These are phyloP conservation scores for Metschnikowia anglica DNA, from an alignment of 805 yeast genomes.

Conservation along the genomic window DNA sequence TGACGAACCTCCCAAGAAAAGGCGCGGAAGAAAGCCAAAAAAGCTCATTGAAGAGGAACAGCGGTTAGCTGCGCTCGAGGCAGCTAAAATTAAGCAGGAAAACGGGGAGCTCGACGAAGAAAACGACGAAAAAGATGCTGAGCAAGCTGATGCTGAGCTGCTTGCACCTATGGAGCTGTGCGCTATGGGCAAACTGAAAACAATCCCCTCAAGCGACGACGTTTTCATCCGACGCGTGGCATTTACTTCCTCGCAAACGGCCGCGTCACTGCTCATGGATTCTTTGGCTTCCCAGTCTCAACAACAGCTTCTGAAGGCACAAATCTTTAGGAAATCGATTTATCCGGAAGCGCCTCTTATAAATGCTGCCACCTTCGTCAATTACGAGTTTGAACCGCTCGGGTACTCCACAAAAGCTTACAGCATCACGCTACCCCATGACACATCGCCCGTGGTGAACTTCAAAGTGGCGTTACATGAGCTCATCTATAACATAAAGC, in stretches of 20 bases:
- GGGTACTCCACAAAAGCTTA: slow-evolving; percentile 37
- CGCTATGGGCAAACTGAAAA: slow-evolving; percentile 19
- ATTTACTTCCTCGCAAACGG: slow-evolving; percentile 15
- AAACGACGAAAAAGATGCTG: slow-evolving; percentile 7
- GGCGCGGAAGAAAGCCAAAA: slow-evolving; percentile 26
- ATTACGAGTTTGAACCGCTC: slow-evolving; percentile 39
- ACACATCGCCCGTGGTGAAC: slow-evolving; percentile 43
- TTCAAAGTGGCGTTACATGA: slow-evolving; percentile 44
- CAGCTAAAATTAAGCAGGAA: slow-evolving; percentile 13
- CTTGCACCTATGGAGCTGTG: slow-evolving; percentile 14
- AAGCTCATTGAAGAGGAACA: slow-evolving; percentile 24
- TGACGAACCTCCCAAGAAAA: slow-evolving; percentile 22
- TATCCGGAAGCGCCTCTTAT: slow-evolving; percentile 35
- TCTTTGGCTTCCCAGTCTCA: slow-evolving; percentile 13
- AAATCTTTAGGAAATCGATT: slow-evolving; percentile 23
- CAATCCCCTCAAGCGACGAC: slow-evolving; percentile 17
- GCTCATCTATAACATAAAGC: slow-evolving; percentile 31
- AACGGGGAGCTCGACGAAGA: slow-evolving; percentile 13
- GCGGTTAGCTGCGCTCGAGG: slow-evolving; percentile 17
- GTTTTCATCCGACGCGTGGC: slow-evolving; percentile 20
- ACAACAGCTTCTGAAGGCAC: slow-evolving; percentile 25
- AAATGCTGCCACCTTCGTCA: slow-evolving; percentile 31
- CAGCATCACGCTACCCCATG: slow-evolving; percentile 48
- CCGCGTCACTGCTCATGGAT: slow-evolving; percentile 12
- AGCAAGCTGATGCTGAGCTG: slow-evolving; percentile 7